Base-by-base conservation (phyloP, 768 basidiomycete genomes). In the Scleroderma bovista region DNA sequence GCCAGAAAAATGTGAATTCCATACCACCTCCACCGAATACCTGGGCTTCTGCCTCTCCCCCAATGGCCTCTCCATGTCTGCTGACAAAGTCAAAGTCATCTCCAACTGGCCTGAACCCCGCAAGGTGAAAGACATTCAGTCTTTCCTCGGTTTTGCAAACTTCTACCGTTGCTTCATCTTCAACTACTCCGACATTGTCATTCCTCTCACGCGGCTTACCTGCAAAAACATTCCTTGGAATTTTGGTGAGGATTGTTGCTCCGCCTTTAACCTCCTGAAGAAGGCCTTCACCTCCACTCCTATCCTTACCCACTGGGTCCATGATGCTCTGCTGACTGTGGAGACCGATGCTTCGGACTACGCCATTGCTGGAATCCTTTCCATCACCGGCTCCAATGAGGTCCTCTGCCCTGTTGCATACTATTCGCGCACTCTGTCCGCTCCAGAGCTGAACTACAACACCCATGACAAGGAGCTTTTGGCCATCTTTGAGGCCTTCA, bases 51-150 rank as follows among this genome's bases (percentile, higher is more conserved):
- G 73, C 40, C 51, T 75, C 8, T 22, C 44, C 8, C 17, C 55
- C 13, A 55, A 57, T 2, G 49, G 62, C 24, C 51, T 74, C 47
- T 39, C 57, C 31, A 75, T 75, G 72, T 65, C 72, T 50, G 59
- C 63, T 1, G 53, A 49, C 1, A 79, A 77, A 56, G 37, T 77
- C 0, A 33, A 60, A 8, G 65, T 65, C 1, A 63, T 69, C 19
- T n/a, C n/a, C n/a, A n/a, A 66, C 13, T 72, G 70, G 68, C 68
- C 60, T 6, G 34, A 44, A 37, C 62, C 62, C 16, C 19, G 33
- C 8, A 57, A 53, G 19, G 53, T 66, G 29, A 61, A 62, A 22
- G 65, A 40, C 19, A 40, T 20, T 12, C 38, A 40, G 19, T 40
- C 38, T 19, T 40, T 19, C 19, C 13, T 13, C 5, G 12, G 22